These are phyloP conservation scores for Pseudogymnoascus sp. DNA, from an alignment of 2,329 filamentous ascomycete genomes.

Conservation along the genomic window DNA sequence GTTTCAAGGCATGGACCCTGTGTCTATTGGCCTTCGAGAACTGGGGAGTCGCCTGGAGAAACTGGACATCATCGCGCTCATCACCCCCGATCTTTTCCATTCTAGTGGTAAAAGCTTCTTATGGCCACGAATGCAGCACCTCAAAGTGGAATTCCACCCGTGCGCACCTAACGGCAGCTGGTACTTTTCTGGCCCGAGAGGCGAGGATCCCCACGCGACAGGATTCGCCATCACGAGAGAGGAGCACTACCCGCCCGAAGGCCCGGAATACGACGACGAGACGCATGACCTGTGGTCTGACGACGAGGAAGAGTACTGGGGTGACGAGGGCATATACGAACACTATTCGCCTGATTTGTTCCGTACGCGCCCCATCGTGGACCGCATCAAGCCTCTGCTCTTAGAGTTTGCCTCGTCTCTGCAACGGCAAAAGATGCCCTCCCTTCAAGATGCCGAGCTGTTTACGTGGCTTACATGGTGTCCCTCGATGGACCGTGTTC, in stretches of 20 bases:
- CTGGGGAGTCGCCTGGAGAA: slow-evolving; percentile 18
- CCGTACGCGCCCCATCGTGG: slow-evolving; percentile 11
- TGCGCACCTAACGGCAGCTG: slow-evolving; percentile 20
- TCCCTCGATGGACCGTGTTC: slow-evolving; percentile 16
- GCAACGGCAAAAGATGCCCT: slow-evolving; percentile 15
- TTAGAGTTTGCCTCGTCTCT: slow-evolving; percentile 17
- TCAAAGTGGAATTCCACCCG: slow-evolving; percentile 20
- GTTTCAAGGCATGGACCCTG: slow-evolving; percentile 15
- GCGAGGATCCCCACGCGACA: slow-evolving; percentile 17
- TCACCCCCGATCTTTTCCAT: slow-evolving; percentile 19
- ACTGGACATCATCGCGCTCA: slow-evolving; percentile 18
- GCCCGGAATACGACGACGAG: slow-evolving; percentile 16
- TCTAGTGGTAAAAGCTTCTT: slow-evolving; percentile 10
- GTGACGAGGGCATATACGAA: not conserved
- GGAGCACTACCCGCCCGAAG: slow-evolving; percentile 18
- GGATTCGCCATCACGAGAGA: slow-evolving; percentile 20
- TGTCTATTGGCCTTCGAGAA: slow-evolving; percentile 18
- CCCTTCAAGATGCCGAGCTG: slow-evolving; percentile 16
- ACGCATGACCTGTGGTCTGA: slow-evolving; percentile 14
- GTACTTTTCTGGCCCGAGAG: slow-evolving; percentile 20
- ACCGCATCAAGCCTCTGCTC: slow-evolving; percentile 13
- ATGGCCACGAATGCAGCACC: slow-evolving; percentile 17
- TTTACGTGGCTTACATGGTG: slow-evolving; percentile 18
- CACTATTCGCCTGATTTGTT: slow-evolving; percentile 16
- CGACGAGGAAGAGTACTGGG: slow-evolving; percentile 14